Conservation (phyloP, 805 yeast genomes). For the Starmerella floris region DNA sequence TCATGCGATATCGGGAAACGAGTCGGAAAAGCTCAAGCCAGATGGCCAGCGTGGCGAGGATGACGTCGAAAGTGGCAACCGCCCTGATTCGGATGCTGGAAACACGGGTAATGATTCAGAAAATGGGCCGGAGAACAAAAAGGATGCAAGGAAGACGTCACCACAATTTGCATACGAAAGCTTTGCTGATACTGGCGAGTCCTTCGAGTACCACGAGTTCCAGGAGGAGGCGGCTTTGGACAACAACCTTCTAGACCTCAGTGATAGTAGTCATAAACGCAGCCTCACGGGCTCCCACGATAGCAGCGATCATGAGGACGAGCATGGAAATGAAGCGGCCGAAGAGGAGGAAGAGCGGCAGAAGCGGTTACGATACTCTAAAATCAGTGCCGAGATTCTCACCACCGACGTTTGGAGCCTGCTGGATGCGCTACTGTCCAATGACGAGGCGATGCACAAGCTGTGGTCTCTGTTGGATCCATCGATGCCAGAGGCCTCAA, state of each 20-base stretch:
- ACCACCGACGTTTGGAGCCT: conserved; percentile 90
- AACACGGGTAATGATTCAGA: background rate
- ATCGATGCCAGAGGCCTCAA: conserved; percentile 32
- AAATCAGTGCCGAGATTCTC: conserved; percentile 74
- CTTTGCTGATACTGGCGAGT: conserved; percentile 1
- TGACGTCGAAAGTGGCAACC: background rate
- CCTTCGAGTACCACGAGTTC: conserved; percentile 13
- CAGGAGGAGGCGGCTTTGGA: conserved; percentile 2
- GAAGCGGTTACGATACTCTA: conserved; percentile 31
- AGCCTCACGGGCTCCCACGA: background rate
- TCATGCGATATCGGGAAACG: background rate
- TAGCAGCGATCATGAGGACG: conserved; percentile 12
- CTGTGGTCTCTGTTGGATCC: conserved; percentile 68
- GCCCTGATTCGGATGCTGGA: background rate
- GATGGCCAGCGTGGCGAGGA: background rate
- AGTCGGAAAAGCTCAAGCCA: background rate
- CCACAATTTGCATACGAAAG: background rate
- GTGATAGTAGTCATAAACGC: conserved; percentile 7
- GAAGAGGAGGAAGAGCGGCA: conserved; percentile 20
- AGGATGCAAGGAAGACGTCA: background rate
- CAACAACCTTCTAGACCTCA: background rate
- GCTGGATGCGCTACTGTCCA: conserved; percentile 78
- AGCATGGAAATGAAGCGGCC: conserved; percentile 17
- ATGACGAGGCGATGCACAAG: conserved; percentile 45
- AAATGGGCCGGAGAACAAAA: background rate